Evolutionary conservation across 305 asterid species (phyloP), one percentile per base, ranked within the genome.

Genomic region (Fraxinus greggii): DNA sequence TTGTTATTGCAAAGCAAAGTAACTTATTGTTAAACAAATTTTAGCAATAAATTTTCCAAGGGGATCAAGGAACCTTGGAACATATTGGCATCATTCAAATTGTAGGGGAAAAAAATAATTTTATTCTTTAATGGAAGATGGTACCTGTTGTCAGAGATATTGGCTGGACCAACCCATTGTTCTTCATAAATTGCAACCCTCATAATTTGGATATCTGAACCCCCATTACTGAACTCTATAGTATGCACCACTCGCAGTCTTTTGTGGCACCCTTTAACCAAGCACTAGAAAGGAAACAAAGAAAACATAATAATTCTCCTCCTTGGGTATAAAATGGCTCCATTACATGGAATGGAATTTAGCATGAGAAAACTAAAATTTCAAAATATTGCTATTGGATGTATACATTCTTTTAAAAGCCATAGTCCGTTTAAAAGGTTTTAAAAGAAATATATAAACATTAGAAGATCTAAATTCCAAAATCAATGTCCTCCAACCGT

Each of bases 181-280:
- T 96, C 99, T 90, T 96, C 99, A 83, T 93, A 94, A 83, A 91
- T 94, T 85, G 98, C 98, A 84, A 96, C 89, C 86, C 99, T 93
- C 94, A 96, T 85, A 81, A 92, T 96, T 85, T 93, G 98, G 85
- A 96, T 90, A 88, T 94, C 97, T 17, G 98, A 89, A 80, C 99
- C 98, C 31, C 97, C 98, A 61, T 90, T 92, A 79, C 93, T 90
- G 89, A 96, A 96, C 85, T 96, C 98, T 88, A 94, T 90, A 5
- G 98, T 94, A 87, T 96, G 98, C 80, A 96, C 98, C 67, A 96
- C 89, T 29, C 98, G 95, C 87, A 96, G 86, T 91, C 98, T 91
- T 88, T 89, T 94, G 88, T 96, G 98, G 94, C 98, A 94, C 79
- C 99, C 98, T 90, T 94, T 96, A 65, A 94, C 98, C 90, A 96